Conservation (phyloP, 768 basidiomycete genomes). For the Phanerodontia chrysosporium region DNA sequence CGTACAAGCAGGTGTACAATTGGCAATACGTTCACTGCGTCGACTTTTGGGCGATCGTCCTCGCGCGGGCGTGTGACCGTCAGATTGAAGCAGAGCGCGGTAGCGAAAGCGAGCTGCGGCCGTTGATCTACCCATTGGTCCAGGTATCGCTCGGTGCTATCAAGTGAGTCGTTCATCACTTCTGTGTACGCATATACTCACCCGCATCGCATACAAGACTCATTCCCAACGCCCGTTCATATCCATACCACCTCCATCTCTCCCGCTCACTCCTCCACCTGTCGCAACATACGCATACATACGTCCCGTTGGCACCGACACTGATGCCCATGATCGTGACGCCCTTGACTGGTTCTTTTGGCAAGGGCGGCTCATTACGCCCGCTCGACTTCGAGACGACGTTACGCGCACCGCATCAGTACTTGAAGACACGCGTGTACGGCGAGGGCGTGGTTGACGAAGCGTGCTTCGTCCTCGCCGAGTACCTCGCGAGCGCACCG, state of each 20-base stretch:
- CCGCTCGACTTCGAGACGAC: conserved; percentile 86
- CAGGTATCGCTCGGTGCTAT: conserved; percentile 93
- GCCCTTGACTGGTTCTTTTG: conserved; percentile 61
- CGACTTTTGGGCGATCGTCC: conserved; percentile 93
- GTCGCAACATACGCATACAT: conserved; percentile 76
- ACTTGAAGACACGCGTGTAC: conserved; percentile 84
- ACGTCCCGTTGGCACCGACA: conserved; percentile 84
- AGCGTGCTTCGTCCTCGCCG: conserved; percentile 68
- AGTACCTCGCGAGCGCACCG: conserved; percentile 68
- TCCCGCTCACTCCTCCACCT: conserved; percentile 85
- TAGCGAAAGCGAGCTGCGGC: conserved; percentile 72
- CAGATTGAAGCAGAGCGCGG: conserved; percentile 47
- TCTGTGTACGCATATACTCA: background rate
- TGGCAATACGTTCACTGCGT: conserved; percentile 97
- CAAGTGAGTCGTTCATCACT: conserved; percentile 51
- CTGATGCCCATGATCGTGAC: conserved; percentile 83
- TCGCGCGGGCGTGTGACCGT: conserved; percentile 74
- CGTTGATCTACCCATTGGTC: conserved; percentile 93
- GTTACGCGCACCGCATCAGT: conserved; percentile 85
- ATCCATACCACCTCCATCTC: conserved; percentile 93
- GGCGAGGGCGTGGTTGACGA: conserved; percentile 83
- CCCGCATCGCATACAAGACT: conserved; percentile 48
- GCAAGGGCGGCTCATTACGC: conserved; percentile 81
- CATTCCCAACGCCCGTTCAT: conserved; percentile 85
- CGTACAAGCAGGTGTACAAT: conserved; percentile 93